Percentiles rank a stretch among this genome's conserved stretches.
Evolutionary conservation across 768 basidiomycete genomes (phyloP).

Genomic region (Leccinum uliginosum): DNA sequence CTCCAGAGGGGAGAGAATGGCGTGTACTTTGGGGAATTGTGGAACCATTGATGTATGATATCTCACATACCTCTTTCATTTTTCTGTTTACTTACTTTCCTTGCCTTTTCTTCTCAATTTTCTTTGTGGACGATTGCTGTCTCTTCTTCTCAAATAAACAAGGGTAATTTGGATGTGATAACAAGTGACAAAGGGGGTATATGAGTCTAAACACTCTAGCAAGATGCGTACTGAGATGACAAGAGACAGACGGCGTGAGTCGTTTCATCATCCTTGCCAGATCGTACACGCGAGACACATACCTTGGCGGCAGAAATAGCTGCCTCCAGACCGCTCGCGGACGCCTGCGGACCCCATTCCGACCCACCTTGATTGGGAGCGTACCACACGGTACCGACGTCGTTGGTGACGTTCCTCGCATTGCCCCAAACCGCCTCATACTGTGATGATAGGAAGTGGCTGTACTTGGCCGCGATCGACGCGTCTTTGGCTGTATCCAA

Average conservation of each 20-base stretch:
- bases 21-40: constrained; percentile 12
- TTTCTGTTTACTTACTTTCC: not conserved
- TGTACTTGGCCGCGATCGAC: constrained; percentile 41
- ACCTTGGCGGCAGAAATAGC: constrained; percentile 27
- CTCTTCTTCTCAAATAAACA: constrained; percentile 7
- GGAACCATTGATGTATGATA: constrained; percentile 32
- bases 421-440: constrained; percentile 35
- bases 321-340: constrained; percentile 29
- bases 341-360: constrained; percentile 26
- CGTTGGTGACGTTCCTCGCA: constrained; percentile 35
- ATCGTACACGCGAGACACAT: not conserved
- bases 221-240: constrained; percentile 16
- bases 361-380: constrained; percentile 25
- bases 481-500: constrained; percentile 42
- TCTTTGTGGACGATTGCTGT: constrained; percentile 4
- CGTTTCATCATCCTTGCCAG: not conserved
- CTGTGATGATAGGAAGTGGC: constrained; percentile 33
- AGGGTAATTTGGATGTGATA: constrained; percentile 2
- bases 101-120: not conserved
- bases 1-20: not conserved
- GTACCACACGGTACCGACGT: constrained; percentile 39
- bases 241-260: not conserved
- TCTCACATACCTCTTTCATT: constrained; percentile 16
- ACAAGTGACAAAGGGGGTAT: not conserved
- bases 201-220: not conserved